Base-by-base conservation (phyloP, 768 basidiomycete genomes). In the Suillus occidentalis region DNA sequence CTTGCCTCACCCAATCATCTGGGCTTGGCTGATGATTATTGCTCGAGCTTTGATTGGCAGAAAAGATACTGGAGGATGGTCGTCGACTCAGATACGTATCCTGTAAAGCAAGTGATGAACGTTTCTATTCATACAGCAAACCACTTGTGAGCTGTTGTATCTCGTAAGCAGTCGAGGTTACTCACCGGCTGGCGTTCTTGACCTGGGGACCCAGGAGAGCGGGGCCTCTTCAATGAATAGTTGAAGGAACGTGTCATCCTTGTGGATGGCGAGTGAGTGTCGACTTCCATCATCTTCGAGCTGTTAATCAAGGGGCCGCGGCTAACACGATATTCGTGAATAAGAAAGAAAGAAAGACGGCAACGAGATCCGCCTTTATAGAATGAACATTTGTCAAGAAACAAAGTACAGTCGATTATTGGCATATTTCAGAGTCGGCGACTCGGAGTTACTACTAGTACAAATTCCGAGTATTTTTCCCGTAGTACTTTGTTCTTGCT, bases 1-100 rank as follows among this genome's bases (percentile, higher is more conserved):
- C 84, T 71, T 88, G 89, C 64, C 81, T 80, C 13, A 92, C 90
- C 91, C 90, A 93, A 71, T 92, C 90, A 64, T 91, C 91, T 10
- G 85, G 82, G 20, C 77, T 74, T 49, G 81, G 77, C 34, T 81
- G 74, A 69, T 82, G 68, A 18, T 71, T 50, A 28, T 57, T 25
- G 31, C 45, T 66, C 63, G 63, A 43, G 60, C 60, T 65, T 60
- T 68, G 68, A 56, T 68, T 69, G 10, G 66, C n/a, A 43, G 61
- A 62, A 61, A 67, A 42, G 10, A 31, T 4, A 8, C 10, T 68
- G 36, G 52, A 60, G 80, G 68, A 76, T 79, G 71, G 66, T 72
- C 52, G 77, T 70, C 62, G 83, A 66, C 36, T 66, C 70, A 53
- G 65, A 58, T 65, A 71, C 60, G 66, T 71, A 65, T 69, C 72